Evolutionary conservation across 2,329 filamentous ascomycete species (phyloP).

Genomic region (Sarocladium strictum): DNA sequence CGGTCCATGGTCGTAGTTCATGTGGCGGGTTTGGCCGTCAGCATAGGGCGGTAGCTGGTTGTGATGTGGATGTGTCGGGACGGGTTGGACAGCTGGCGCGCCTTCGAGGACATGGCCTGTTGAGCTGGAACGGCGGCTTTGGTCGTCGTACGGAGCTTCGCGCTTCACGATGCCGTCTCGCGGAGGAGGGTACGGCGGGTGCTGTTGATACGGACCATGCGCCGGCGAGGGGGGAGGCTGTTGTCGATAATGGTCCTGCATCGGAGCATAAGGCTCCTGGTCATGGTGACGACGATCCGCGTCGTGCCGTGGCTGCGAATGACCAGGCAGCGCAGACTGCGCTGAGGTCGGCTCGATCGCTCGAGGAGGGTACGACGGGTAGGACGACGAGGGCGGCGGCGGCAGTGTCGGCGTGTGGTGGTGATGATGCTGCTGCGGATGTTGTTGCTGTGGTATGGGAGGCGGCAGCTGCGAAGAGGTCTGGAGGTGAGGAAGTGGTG

Average conservation of each 20-base stretch:
- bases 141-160: slow-evolving; percentile 42
- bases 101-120: slow-evolving; percentile 37
- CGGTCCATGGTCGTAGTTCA: slow-evolving; percentile 44
- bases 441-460: slow-evolving; percentile 13
- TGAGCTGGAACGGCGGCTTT: slow-evolving; percentile 44
- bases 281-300: slow-evolving; percentile 52
- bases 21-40: slow-evolving; percentile 45
- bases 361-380: slow-evolving; percentile 19
- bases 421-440: slow-evolving; percentile 18
- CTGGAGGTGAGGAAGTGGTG: slow-evolving; percentile 36
- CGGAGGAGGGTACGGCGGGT: slow-evolving; percentile 40
- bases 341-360: slow-evolving; percentile 26
- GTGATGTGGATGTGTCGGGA: slow-evolving; percentile 24
- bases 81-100: slow-evolving; percentile 15
- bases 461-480: slow-evolving; percentile 22
- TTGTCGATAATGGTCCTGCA: slow-evolving; percentile 45
- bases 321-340: slow-evolving; percentile 19
- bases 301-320: slow-evolving; percentile 28
- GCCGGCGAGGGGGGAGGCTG: slow-evolving; percentile 36
- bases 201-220: slow-evolving; percentile 37
- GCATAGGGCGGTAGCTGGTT: slow-evolving; percentile 29
- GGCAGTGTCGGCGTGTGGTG: slow-evolving; percentile 29
- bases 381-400: slow-evolving; percentile 11
- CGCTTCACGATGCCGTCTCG: slow-evolving; percentile 52
- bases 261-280: slow-evolving; percentile 46